Base-by-base conservation (phyloP, 371 early-diverging fungal genomes). In the Caulochytrium protostelioides region DNA sequence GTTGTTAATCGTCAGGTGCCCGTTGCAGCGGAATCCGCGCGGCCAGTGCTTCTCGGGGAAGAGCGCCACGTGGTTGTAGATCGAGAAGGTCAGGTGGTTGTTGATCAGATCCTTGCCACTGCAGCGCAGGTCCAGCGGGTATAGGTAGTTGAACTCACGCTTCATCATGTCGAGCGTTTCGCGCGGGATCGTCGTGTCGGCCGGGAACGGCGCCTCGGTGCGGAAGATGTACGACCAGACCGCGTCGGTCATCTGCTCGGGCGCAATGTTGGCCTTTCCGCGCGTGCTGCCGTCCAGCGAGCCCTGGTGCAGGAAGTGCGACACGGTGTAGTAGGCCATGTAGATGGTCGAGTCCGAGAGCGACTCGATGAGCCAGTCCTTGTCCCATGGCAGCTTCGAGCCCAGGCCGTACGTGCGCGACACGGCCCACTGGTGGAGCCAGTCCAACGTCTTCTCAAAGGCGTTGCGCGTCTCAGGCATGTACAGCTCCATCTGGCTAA, bases 301-400 rank as follows among this genome's bases (percentile, higher is more conserved):
- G 8, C 76, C 57, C 9, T 30, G 76, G 39, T 95, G 97, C 28
- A 99, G 67, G 43, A 95, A 59, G 49, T 91, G 86, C 10, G 97
- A 74, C 17, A 99, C 75, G 22, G 99, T 97, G 65, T 99, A 99
- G 70, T 98, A 97, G 22, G 99, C 89, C 99, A 98, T 99, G 64
- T 99, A 99, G 48, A 99, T 98, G 26, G 99, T 98, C 15, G 97
- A 97, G 56, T 99, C 99, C 28, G 87, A 85, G 22, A 99, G 70
- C 18, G 94, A 91, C 66, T 99, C 99, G 44, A 99, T 91, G 49
- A 99, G 63, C 62, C 76, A 92, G 52, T 79, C 65, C 19, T 70
- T 59, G 58, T 99, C 99, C 94, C 95, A 98, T 16, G 98, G 99
- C 39, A 99, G 56, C 38, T 71, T 74, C 42, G 83, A 79, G 37